Conservation (phyloP, 352 stramenopile species). For the Pythium utonaiense region DNA sequence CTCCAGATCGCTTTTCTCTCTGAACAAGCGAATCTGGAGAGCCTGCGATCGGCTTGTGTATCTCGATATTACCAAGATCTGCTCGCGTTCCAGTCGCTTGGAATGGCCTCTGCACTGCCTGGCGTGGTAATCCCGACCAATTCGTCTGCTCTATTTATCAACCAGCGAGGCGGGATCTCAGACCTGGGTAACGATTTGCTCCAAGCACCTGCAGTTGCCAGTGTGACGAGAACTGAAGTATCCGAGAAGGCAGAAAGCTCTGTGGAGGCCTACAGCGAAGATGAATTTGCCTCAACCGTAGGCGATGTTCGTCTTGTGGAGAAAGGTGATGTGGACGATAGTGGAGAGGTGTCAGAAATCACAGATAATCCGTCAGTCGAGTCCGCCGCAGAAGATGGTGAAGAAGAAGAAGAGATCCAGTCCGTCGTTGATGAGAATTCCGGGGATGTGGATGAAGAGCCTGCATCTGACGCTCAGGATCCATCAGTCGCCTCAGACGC, state of each 20-base stretch:
- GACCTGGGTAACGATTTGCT: neutral
- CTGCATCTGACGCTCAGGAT: neutral
- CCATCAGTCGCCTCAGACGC: neutral
- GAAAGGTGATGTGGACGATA: neutral
- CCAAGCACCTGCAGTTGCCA: neutral
- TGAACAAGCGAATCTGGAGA: slow-evolving; percentile 53
- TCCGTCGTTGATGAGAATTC: neutral
- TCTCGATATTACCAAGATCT: slow-evolving; percentile 67
- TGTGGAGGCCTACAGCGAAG: slow-evolving; percentile 18
- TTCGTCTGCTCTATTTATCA: neutral
- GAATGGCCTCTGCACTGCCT: neutral
- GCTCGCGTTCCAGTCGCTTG: slow-evolving; percentile 45
- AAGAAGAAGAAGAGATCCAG: slow-evolving; percentile 2
- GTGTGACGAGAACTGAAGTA: neutral
- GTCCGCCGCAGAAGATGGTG: neutral
- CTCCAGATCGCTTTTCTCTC: slow-evolving; percentile 41
- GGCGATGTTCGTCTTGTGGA: neutral
- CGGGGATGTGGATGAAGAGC: neutral
- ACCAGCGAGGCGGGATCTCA: neutral
- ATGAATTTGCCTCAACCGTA: slow-evolving; percentile 40
- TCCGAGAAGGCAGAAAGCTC: neutral
- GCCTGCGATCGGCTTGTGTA: slow-evolving; percentile 43
- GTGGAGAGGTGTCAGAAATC: neutral
- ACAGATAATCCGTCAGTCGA: neutral
- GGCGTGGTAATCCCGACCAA: neutral